These are phyloP conservation scores for Metschnikowia proteae DNA, from an alignment of 805 yeast species.

Conservation along the genomic window DNA sequence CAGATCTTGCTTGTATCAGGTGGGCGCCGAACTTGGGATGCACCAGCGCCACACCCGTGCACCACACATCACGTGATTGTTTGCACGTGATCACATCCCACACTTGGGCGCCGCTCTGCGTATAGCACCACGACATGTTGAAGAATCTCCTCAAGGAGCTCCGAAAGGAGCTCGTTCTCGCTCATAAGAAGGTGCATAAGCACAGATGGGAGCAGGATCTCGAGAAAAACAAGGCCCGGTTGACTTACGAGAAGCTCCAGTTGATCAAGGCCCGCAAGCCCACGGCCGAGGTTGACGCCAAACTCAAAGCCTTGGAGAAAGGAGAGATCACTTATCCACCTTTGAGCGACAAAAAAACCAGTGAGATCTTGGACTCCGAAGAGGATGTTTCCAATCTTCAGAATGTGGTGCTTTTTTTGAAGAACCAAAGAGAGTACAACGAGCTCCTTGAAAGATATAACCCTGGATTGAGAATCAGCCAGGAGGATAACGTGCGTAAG, in stretches of 20 bases:
- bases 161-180: slow-evolving; percentile 37
- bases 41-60: neutral
- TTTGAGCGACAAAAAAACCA: slow-evolving; percentile 5
- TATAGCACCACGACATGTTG: slow-evolving; percentile 8
- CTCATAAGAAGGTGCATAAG: slow-evolving; percentile 33
- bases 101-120: neutral
- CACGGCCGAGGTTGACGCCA: slow-evolving; percentile 31
- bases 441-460: slow-evolving; percentile 82
- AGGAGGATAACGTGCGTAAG: slow-evolving; percentile 69
- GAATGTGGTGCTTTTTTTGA: slow-evolving; percentile 62
- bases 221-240: slow-evolving; percentile 43
- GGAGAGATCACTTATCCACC: slow-evolving; percentile 15
- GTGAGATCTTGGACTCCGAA: slow-evolving; percentile 8
- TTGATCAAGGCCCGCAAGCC: slow-evolving; percentile 35
- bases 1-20: no score
- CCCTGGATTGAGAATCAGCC: slow-evolving; percentile 75
- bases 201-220: slow-evolving; percentile 38
- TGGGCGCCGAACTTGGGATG: no score
- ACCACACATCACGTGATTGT: neutral
- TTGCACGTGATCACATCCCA: neutral
- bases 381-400: slow-evolving; percentile 35
- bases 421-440: slow-evolving; percentile 71
- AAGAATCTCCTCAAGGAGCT: slow-evolving; percentile 24
- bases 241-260: slow-evolving; percentile 48
- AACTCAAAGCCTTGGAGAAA: slow-evolving; percentile 23